A percentile compares a stretch with the other conserved stretches of the same genome.
Conservation (phyloP, 1,284 basidiomycete species). For the Trametes sp. region DNA sequence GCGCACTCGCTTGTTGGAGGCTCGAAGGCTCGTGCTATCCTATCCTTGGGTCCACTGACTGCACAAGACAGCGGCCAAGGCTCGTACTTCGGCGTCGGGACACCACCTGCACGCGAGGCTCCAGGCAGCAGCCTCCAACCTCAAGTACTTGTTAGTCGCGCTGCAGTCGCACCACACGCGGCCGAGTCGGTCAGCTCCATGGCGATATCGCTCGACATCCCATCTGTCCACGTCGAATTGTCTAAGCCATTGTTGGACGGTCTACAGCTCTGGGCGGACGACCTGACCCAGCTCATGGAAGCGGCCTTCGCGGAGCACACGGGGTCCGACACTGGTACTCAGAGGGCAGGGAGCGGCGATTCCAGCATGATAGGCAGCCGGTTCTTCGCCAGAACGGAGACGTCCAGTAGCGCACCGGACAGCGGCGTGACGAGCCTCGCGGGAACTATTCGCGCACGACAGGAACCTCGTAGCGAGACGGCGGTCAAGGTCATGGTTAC, state of each 20-base stretch:
- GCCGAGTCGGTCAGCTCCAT: slow-evolving; percentile 44
- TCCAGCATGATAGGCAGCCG: slow-evolving; percentile 84
- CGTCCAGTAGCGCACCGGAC: slow-evolving; percentile 48
- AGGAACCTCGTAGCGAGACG: slow-evolving; percentile 47
- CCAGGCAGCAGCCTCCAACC: slow-evolving; percentile 15
- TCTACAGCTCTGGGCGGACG: slow-evolving; percentile 88
- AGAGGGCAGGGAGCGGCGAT: slow-evolving; percentile 55
- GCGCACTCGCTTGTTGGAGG: slow-evolving; percentile 53
- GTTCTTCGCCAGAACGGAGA: slow-evolving; percentile 73
- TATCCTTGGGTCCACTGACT: slow-evolving; percentile 43
- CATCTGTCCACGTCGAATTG: slow-evolving; percentile 69
- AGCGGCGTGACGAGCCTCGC: slow-evolving; percentile 41
- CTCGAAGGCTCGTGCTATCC: slow-evolving; percentile 38
- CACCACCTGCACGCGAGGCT: slow-evolving; percentile 17
- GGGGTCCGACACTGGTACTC: slow-evolving; percentile 38
- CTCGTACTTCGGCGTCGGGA: slow-evolving; percentile 24
- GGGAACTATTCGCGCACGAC: slow-evolving; percentile 36
- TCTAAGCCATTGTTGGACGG: slow-evolving; percentile 74
- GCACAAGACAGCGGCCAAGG: slow-evolving; percentile 1
- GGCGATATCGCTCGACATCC: slow-evolving; percentile 63
- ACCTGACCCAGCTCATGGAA: slow-evolving; percentile 75
- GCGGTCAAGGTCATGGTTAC: slow-evolving; percentile 61
- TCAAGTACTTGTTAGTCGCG: slow-evolving; percentile 20
- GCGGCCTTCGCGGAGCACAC: slow-evolving; percentile 35
- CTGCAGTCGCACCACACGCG: slow-evolving; percentile 3